Evolutionary conservation across 169 alveolate species (phyloP), one percentile per base, ranked within the genome.

Genomic region (Babesia sp.): DNA sequence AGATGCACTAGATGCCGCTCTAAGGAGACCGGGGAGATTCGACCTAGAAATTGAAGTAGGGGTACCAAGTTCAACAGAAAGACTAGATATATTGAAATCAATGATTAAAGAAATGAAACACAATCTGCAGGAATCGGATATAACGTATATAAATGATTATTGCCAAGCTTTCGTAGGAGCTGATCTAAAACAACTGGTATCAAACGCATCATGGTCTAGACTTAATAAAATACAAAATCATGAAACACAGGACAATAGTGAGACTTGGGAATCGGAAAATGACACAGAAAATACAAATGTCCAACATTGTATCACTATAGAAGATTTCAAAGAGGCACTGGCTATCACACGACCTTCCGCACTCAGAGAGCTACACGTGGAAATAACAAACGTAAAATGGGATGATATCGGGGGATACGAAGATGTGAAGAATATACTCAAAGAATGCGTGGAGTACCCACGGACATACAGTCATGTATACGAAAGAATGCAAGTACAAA

Each of bases 321-420:
- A 81, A 7, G 89, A 81, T 42, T 71, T 81, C 22, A 31, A 44
- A 29, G 45, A 48, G 29, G 89, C 85, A 5, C 64, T 71, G 36
- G 72, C 74, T 9, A n/a, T 71, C 18, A 81, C 84, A 24, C 45
- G 81, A 33, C 93, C 93, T 3, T 89, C 93, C 36, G 93, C 91
- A 20, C 83, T 89, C 79, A 80, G 86, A 50, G 93, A 89, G 53
- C 55, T 96, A 14, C 83, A 95, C 44, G 91, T 96, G 42, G 96
- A 95, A 68, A 93, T 97, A 22, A 99, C 99, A 11, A 93, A 94
- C 69, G 98, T 96, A 24, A 68, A 84, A 75, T 97, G 99, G 99
- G 91, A 69, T 46, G 99, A 98, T 67, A 98, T 98, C 14, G 99
- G 99, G 4, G 99, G 99, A 28, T 96, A 97, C 90, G 94, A 94